A percentile compares a stretch with the other conserved stretches of the same genome.
These are phyloP conservation scores for Talaromyces proteolyticus DNA, from an alignment of 495 filamentous ascomycete species.

Conservation along the genomic window DNA sequence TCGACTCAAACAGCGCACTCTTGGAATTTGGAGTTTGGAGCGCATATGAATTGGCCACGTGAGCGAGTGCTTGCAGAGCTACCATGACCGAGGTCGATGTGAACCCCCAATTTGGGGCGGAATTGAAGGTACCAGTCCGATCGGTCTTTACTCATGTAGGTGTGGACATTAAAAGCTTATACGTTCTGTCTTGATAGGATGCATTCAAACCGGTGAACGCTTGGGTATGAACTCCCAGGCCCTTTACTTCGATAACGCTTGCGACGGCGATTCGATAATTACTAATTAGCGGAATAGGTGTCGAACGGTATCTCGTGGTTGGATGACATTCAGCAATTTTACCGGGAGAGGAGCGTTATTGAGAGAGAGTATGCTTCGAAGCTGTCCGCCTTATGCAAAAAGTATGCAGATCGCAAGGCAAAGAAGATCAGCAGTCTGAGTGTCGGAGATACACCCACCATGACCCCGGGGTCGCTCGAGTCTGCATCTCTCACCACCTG, in stretches of 20 bases:
- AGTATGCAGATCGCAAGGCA: slow-evolving; percentile 93
- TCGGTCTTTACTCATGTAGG: background rate
- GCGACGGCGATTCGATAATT: slow-evolving; percentile 19
- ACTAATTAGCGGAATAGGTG: slow-evolving; percentile 43
- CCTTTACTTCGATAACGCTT: slow-evolving; percentile 13
- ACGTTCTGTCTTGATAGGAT: slow-evolving; percentile 52
- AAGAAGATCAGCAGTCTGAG: slow-evolving; percentile 84
- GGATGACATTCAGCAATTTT: slow-evolving; percentile 95
- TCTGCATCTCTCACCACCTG: slow-evolving; percentile 95
- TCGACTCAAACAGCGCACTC: background rate
- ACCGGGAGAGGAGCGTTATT: slow-evolving; percentile 85
- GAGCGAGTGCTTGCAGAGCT: background rate
- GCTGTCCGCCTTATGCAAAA: slow-evolving; percentile 81
- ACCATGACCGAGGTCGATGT: slow-evolving; percentile 70
- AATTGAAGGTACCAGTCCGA: slow-evolving; percentile 67
- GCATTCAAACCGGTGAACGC: slow-evolving; percentile 88
- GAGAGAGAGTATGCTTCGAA: slow-evolving; percentile 95
- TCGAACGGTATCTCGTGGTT: slow-evolving; percentile 86
- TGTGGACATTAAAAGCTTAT: slow-evolving; percentile 1
- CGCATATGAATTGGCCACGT: slow-evolving; percentile 4
- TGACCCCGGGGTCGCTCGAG: slow-evolving; percentile 94
- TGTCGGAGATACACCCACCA: slow-evolving; percentile 85
- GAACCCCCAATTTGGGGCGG: slow-evolving; percentile 77
- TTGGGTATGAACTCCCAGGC: slow-evolving; percentile 56
- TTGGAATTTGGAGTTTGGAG: background rate